Evolutionary conservation across 2,329 filamentous ascomycete species (phyloP), one percentile per base, ranked within the genome.

Genomic region (Mariannaea sp.): DNA sequence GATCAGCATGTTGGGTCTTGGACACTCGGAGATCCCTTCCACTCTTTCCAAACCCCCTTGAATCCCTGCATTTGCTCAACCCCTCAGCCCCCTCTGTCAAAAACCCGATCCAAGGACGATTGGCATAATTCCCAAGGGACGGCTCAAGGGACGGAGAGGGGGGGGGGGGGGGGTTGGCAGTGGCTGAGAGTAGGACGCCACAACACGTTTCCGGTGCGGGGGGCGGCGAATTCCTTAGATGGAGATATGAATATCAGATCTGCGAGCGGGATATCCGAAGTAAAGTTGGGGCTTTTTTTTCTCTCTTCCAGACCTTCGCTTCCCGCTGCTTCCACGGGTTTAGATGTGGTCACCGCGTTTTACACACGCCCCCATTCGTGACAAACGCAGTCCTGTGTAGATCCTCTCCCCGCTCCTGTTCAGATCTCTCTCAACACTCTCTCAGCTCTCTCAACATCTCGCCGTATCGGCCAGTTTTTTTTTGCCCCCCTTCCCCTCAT

Each of bases 181-280:
- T 40, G 26, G 19, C 19, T 26, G 24, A 17, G 45, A 24, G 49
- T 45, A 53, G 51, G 49, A 39, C 39, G 51, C 14, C 29, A 24
- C 16, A 20, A 17, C 27, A 22, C 33, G 16, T 16, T 27, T 4
- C 5, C 22, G 20, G 41, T 45, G 51, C 51, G 51, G 45, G n/a
- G 44, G 51, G 45, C 51, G 51, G 45, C 45, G 19, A 48, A 48
- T 33, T 33, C 26, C n/a, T n/a, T n/a, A n/a, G n/a, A n/a, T n/a
- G n/a, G n/a, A 10, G 6, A 16, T 17, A 27, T 12, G 7, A 32
- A 32, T n/a, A 32, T n/a, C 29, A 24, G 19, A 39, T 39, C 19
- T 7, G 17, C 17, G 35, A 24, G 36, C 36, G 36, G 36, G 17
- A 19, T 13, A 39, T 39, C 17, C 36, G 36, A 22, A 4, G 19